Conservation (phyloP, 2,329 filamentous ascomycete species). For the Metarhizium brunneum region DNA sequence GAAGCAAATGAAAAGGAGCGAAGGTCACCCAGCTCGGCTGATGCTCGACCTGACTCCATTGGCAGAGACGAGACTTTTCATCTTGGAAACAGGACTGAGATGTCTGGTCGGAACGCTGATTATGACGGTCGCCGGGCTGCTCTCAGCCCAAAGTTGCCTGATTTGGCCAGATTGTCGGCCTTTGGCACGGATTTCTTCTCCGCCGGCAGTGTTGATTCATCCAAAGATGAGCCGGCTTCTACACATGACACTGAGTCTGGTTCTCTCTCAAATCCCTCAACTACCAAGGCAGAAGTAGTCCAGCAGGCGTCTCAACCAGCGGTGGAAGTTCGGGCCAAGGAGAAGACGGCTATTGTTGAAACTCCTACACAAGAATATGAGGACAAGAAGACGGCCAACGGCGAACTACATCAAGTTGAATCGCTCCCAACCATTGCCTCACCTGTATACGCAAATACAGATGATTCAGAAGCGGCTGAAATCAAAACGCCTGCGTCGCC, state of each 20-base stretch:
- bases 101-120: background rate
- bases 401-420: background rate
- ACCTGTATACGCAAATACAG: background rate
- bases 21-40: background rate
- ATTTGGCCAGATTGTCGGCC: constrained; percentile 47
- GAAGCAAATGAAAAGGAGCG: constrained; percentile 48
- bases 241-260: background rate
- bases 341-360: background rate
- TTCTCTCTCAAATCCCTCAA: background rate
- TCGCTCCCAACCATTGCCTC: background rate
- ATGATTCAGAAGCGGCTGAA: background rate
- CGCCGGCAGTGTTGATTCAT: background rate
- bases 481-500: background rate
- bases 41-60: background rate
- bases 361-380: background rate
- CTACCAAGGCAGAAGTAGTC: background rate
- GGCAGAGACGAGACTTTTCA: background rate
- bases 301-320: background rate
- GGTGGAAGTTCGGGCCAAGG: background rate
- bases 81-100: background rate
- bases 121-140: constrained; percentile 25
- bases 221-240: background rate
- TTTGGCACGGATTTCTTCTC: constrained; percentile 53
- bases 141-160: constrained; percentile 48
- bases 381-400: background rate